Conservation (phyloP, 768 basidiomycete species). For the Phylloporus rhodoxanthus region DNA sequence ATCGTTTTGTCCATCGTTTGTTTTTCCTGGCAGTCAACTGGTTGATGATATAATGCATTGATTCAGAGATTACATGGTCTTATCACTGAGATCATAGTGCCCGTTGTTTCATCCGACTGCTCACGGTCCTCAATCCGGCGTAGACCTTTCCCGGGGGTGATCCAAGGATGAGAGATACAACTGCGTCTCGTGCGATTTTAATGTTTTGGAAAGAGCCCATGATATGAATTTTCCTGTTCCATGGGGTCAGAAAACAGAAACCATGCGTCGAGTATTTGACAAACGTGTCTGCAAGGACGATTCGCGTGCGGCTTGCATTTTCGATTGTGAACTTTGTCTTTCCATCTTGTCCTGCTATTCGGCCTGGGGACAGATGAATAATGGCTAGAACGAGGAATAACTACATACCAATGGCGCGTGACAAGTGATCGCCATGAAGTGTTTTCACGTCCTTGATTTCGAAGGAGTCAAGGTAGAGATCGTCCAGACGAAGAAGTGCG, state of each 20-base stretch:
- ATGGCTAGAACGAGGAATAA: background rate
- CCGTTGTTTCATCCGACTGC: conserved; percentile 89
- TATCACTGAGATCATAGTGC: conserved; percentile 48
- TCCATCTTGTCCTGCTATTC: conserved; percentile 97
- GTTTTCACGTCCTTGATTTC: conserved; percentile 99
- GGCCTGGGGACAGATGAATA: conserved; percentile 46
- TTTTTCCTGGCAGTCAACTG: conserved; percentile 4
- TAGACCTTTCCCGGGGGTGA: conserved; percentile 95
- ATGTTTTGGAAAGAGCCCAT: conserved; percentile 99
- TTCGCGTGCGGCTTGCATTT: conserved; percentile 94
- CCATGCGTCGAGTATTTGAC: conserved; percentile 26
- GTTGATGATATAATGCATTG: conserved; percentile 7
- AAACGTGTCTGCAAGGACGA: conserved; percentile 95
- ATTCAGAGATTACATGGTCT: conserved; percentile 5
- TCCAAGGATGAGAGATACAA: conserved; percentile 91
- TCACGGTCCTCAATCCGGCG: conserved; percentile 84
- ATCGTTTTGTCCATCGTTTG: background rate
- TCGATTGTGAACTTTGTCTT: conserved; percentile 99
- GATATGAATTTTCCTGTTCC: conserved; percentile 88
- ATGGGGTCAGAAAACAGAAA: conserved; percentile 6
- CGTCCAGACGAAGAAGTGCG: conserved; percentile 90
- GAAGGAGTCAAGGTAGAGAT: conserved; percentile 96
- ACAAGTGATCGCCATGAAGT: conserved; percentile 93
- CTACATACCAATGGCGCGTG: conserved; percentile 84
- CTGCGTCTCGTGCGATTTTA: conserved; percentile 93